Evolutionary conservation across 768 basidiomycete genomes (phyloP).

Genomic region (Auricularia heimuer): DNA sequence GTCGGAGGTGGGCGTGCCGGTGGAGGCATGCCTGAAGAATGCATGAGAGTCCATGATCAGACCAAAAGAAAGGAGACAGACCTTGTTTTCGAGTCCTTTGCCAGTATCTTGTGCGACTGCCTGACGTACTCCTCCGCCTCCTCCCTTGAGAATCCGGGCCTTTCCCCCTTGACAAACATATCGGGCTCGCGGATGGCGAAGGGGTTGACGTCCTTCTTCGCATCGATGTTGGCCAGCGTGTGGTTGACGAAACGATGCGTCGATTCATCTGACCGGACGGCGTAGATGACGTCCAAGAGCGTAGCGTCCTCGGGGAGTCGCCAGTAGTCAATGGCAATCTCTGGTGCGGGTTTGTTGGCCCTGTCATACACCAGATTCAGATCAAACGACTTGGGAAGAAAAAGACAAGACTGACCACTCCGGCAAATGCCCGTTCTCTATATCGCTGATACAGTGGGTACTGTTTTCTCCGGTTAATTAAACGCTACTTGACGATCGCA

Average conservation of each 20-base stretch:
- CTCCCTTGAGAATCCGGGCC: conserved; percentile 40
- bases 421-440: conserved; percentile 73
- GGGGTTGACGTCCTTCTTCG: conserved; percentile 73
- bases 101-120: background rate
- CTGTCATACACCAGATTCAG: conserved; percentile 21
- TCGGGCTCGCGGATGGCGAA: conserved; percentile 84
- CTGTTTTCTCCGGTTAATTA: conserved; percentile 25
- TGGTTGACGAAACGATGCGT: conserved; percentile 96
- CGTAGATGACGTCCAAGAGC: conserved; percentile 81
- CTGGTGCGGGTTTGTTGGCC: conserved; percentile 64
- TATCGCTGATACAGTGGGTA: conserved; percentile 72
- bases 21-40: too few relatives aligned
- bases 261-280: conserved; percentile 86
- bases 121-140: background rate
- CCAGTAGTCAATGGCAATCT: conserved; percentile 96
- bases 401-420: conserved; percentile 45
- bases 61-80: too few relatives aligned
- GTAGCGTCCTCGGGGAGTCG: conserved; percentile 61
- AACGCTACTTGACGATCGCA: conserved; percentile 5
- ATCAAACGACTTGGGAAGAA: background rate
- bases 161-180: conserved; percentile 73
- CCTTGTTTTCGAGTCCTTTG: too few relatives aligned
- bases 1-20: too few relatives aligned
- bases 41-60: too few relatives aligned
- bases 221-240: conserved; percentile 78